Conservation (phyloP, 2,329 filamentous ascomycete genomes). For the Beauveria rudraprayagi region DNA sequence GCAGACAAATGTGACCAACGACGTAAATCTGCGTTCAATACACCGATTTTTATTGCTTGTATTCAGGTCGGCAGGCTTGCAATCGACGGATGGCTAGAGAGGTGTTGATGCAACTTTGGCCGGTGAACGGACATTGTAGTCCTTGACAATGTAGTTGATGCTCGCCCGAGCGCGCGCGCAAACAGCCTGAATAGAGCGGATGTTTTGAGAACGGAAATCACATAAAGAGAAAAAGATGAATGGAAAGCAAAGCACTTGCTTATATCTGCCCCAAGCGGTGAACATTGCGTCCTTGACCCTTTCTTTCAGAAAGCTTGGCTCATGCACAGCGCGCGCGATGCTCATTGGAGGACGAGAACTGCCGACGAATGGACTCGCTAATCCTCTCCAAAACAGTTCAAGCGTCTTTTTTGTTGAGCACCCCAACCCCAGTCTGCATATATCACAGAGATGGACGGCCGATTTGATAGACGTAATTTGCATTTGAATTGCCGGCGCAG, state of each 20-base stretch:
- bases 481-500: background rate
- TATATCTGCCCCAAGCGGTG: background rate
- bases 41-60: background rate
- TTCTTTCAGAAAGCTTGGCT: background rate
- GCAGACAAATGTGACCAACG: background rate
- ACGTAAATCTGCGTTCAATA: background rate
- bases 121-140: background rate
- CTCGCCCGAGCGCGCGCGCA: background rate
- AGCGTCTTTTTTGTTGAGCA: background rate
- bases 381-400: conserved; percentile 1
- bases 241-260: background rate
- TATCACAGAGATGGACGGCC: background rate
- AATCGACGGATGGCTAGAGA: background rate
- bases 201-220: background rate
- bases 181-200: background rate
- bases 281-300: background rate
- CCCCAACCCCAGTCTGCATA: background rate
- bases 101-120: background rate
- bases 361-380: background rate
- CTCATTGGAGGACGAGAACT: background rate
- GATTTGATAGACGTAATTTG: background rate
- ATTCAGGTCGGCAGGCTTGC: background rate
- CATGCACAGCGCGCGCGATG: background rate
- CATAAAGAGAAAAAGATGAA: background rate
- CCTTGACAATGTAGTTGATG: background rate